A percentile compares a stretch with the other conserved stretches of the same genome.
Conservation (phyloP, 208 protist genomes). For the Borovskyia barvae region DNA sequence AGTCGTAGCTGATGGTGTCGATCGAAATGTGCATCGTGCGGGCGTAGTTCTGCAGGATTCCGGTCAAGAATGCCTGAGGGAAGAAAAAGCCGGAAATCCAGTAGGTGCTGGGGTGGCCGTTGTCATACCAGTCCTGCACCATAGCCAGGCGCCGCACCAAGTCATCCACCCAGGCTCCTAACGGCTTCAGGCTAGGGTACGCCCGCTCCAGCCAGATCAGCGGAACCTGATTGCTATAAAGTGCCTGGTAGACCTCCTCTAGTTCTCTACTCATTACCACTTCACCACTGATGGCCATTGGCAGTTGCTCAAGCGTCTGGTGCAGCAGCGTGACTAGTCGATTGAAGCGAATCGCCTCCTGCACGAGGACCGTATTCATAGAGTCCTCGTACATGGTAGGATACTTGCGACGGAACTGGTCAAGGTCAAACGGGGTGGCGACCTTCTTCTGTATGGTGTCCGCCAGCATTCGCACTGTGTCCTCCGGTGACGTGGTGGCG, state of each 20-base stretch:
- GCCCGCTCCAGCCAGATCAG: conserved; percentile 84
- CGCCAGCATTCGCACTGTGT: conserved; percentile 79
- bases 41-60: conserved; percentile 95
- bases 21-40: conserved; percentile 92
- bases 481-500: conserved; percentile 57
- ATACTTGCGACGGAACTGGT: conserved; percentile 86
- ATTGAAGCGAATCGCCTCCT: conserved; percentile 97
- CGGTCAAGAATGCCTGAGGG: conserved; percentile 94
- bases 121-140: conserved; percentile 93
- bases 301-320: conserved; percentile 75
- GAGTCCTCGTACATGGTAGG: conserved; percentile 96
- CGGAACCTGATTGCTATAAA: conserved; percentile 97
- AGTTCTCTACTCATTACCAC: conserved; percentile 97
- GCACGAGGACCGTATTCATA: conserved; percentile 98
- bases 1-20: conserved; percentile 94
- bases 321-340: conserved; percentile 87
- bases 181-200: conserved; percentile 95
- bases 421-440: conserved; percentile 80
- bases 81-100: conserved; percentile 98
- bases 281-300: conserved; percentile 95
- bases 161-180: conserved; percentile 95
- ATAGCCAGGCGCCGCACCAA: conserved; percentile 89
- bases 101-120: conserved; percentile 91
- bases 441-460: conserved; percentile 80
- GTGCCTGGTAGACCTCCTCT: conserved; percentile 91